Conservation (phyloP, 768 basidiomycete genomes). For the Tulasnella sp. region DNA sequence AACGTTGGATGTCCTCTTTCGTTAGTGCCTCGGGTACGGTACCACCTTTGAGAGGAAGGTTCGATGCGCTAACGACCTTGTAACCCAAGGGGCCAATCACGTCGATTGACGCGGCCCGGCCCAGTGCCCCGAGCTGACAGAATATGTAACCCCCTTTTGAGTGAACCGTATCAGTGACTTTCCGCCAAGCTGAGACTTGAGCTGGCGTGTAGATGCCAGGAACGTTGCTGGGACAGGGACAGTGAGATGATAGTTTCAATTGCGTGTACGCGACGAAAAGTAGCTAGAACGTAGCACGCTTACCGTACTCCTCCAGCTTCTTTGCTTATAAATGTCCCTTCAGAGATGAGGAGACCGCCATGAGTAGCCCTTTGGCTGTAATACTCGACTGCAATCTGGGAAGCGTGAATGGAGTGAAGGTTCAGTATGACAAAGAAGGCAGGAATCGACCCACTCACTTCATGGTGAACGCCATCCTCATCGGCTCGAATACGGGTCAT, state of each 20-base stretch:
- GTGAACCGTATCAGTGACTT: conserved; percentile 35
- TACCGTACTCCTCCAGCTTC: conserved; percentile 18
- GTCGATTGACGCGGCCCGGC: conserved; percentile 23
- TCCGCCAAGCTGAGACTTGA: conserved; percentile 52
- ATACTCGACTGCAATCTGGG: conserved; percentile 12
- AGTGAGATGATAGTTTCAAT: conserved; percentile 36
- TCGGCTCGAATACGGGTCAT: conserved; percentile 42
- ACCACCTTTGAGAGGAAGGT: neutral
- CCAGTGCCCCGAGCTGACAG: conserved; percentile 33
- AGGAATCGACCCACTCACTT: neutral
- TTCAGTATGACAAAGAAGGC: neutral
- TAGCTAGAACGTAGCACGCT: neutral
- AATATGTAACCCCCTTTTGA: conserved; percentile 30
- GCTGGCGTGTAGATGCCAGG: conserved; percentile 61
- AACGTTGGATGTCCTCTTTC: conserved; percentile 27
- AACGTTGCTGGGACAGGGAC: conserved; percentile 35
- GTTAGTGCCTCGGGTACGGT: conserved; percentile 22
- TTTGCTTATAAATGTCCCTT: conserved; percentile 47
- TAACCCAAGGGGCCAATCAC: conserved; percentile 11
- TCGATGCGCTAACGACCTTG: conserved; percentile 14
- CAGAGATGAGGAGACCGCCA: conserved; percentile 48
- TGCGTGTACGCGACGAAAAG: conserved; percentile 24
- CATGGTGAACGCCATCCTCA: conserved; percentile 22
- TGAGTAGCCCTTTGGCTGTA: conserved; percentile 29
- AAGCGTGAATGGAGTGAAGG: neutral